Base-by-base conservation (phyloP, 2,329 filamentous ascomycete species). In the Orbilia brochopaga region DNA sequence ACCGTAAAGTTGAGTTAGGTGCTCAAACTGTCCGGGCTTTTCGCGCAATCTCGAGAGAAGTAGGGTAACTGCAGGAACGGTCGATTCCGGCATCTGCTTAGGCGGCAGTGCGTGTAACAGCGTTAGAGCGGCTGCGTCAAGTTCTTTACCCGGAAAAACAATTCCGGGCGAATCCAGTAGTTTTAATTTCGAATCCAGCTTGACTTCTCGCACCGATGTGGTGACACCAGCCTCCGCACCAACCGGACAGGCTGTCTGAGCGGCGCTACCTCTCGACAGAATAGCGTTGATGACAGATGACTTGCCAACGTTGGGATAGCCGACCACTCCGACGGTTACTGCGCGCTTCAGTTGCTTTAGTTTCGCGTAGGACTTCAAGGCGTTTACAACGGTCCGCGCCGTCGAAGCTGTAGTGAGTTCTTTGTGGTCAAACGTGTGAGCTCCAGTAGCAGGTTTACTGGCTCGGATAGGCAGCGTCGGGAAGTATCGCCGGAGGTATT, bases 271-370 rank as follows among this genome's bases (percentile, higher is more conserved):
- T 40, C 91, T 86, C 40, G 90, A 87, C 19, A 91, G 89, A 63
- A 97, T 87, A 15, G 92, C 90, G 80, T 97, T 97, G 84, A 97
- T 96, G 77, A 97, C 91, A 56, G 92, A 96, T 27, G 91, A 96
- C 83, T 97, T 97, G 79, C 92, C 92, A 69, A 96, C 92, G 79
- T 97, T 97, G 77, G 92, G 92, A 80, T 96, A 97, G 27, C 92
- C 92, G 76, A 97, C 95, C 73, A 97, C 90, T 75, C 92, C 92
- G 72, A 97, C 92, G 19, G 90, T 92, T 77, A 96, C 87, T 59
- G 92, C 89, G 63, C 92, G 89, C 84, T 96, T 96, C 75, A 97
- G 83, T 79, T 95, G 88, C 77, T 90, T 90, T 72, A 85, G 86
- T 66, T 90, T 88, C 8, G 92, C 90, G 78, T 90, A 97, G 48